phyloP scores from a whole-genome alignment of 257 asterid species.

The Solanum pinnatisectum region DNA sequence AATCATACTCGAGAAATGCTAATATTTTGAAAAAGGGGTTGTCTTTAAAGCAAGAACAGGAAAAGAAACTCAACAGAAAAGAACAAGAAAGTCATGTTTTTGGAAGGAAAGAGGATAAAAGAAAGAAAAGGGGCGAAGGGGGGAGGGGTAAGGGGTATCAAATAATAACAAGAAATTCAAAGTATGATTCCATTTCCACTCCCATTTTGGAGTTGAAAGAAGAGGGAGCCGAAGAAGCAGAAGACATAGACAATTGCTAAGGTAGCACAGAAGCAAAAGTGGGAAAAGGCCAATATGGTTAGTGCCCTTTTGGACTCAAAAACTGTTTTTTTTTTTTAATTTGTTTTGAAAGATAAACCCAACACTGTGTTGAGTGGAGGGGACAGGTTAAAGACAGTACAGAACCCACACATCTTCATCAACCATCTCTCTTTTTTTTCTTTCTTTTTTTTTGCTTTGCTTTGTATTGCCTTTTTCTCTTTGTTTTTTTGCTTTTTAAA shows the following conservation, averaged over 20 bases:
- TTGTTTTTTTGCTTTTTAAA: neutral
- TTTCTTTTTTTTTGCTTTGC: neutral
- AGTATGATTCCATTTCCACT: slow-evolving; percentile 54
- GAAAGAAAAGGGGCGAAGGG: slow-evolving; percentile 5
- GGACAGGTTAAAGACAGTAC: slow-evolving; percentile 92
- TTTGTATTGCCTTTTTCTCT: slow-evolving; percentile 3
- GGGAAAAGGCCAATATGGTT: slow-evolving; percentile 51
- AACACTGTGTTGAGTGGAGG: slow-evolving; percentile 75
- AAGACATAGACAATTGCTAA: slow-evolving; percentile 79
- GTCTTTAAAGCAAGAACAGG: slow-evolving; percentile 41
- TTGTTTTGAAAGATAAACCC: neutral
- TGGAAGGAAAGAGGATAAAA: neutral
- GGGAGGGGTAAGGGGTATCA: slow-evolving; percentile 23
- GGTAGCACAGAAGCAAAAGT: slow-evolving; percentile 62
- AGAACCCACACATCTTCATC: slow-evolving; percentile 71
- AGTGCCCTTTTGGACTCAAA: slow-evolving; percentile 57
- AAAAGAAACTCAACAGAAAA: slow-evolving; percentile 16
- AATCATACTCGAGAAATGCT: slow-evolving; percentile 12
- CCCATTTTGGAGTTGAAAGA: slow-evolving; percentile 66
- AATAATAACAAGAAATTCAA: slow-evolving; percentile 72
- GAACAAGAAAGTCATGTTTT: slow-evolving; percentile 13
- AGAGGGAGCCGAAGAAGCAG: slow-evolving; percentile 57
- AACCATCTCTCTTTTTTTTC: slow-evolving; percentile 9
- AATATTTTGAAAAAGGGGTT: slow-evolving; percentile 23
- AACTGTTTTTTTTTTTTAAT: neutral